phyloP scores from a whole-genome alignment of 345 rosid genomes.

The Punica granatum region DNA sequence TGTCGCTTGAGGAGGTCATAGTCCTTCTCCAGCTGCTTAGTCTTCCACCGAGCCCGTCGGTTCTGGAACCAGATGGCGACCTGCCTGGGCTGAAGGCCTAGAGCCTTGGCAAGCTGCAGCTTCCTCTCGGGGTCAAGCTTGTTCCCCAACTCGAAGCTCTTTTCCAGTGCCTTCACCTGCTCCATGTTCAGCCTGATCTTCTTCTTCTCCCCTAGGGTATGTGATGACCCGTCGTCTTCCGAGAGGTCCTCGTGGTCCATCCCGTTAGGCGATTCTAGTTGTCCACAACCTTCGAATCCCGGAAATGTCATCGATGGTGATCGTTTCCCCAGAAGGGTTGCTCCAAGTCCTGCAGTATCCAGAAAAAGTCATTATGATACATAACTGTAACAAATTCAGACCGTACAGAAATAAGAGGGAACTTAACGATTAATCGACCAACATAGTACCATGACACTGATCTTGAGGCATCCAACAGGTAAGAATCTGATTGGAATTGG shows the following conservation, averaged over 20 bases:
- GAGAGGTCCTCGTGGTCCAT: conserved; percentile 52
- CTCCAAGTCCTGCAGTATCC: neutral
- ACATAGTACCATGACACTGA: neutral
- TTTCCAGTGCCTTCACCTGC: conserved; percentile 87
- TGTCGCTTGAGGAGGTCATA: conserved; percentile 73
- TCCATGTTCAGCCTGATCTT: conserved; percentile 84
- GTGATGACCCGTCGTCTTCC: conserved; percentile 63
- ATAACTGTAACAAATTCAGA: neutral
- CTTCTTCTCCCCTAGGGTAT: conserved; percentile 53
- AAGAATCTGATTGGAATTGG: conserved; percentile 8
- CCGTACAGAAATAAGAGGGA: neutral
- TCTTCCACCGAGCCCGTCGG: conserved; percentile 92
- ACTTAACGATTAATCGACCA: neutral
- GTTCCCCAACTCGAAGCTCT: conserved; percentile 79
- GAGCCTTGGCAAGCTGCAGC: conserved; percentile 87
- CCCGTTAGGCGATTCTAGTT: conserved; percentile 4
- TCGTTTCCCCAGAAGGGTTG: conserved; percentile 18
- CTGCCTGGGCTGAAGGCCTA: conserved; percentile 89
- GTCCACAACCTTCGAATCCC: conserved; percentile 6
- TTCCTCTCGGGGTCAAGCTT: conserved; percentile 94
- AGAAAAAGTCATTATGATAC: neutral
- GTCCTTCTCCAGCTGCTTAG: conserved; percentile 89
- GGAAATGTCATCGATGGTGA: conserved; percentile 15
- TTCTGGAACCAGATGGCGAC: conserved; percentile 94
- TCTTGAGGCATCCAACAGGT: conserved; percentile 10